Evolutionary conservation across 202 grass and related monocot genomes (phyloP), one percentile per base, ranked within the genome.

Genomic region (Panicum hallii): DNA sequence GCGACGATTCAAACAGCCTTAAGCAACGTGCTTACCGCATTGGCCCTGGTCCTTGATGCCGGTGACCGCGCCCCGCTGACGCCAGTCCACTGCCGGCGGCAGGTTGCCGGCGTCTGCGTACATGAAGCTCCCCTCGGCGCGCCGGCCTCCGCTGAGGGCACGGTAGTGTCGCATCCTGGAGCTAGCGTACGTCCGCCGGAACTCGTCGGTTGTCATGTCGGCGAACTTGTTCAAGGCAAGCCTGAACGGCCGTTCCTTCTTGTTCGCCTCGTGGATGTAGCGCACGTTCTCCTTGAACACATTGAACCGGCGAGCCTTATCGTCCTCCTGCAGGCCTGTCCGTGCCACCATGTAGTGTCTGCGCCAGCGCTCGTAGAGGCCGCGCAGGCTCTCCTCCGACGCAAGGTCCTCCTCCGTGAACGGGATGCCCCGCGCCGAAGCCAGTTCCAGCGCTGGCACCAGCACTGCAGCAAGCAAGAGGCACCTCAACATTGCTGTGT

Each of bases 221-320:
- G 80, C 89, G 65, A 94, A 94, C 89, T 91, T 94, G 84, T 94
- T 94, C 13, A 94, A 75, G 9, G 80, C 92, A 19, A 94, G 84
- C 81, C 84, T 82, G 75, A 90, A 95, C 16, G 85, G 82, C 34
- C 87, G 70, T 75, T 79, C 85, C 53, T 84, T 67, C 79, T 82
- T 84, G 82, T 93, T 97, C 22, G n/a, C 84, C 40, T 93, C 85
- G 65, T 94, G 81, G 67, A 94, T 57, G 80, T 91, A 90, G 17
- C 28, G 38, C 30, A 9, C 87, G 83, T 94, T 94, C 84, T 89
- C 84, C 76, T 73, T 91, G 81, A 94, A 94, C 87, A 91, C 92
- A 76, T 90, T 89, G 87, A 91, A 94, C 67, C 89, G 87, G 2
- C 34, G 76, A 0, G 42, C 68, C 6, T 65, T 50, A 26, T 80